These are phyloP conservation scores for Malassezia furfur DNA, from an alignment of 1,284 basidiomycete genomes.

Conservation along the genomic window DNA sequence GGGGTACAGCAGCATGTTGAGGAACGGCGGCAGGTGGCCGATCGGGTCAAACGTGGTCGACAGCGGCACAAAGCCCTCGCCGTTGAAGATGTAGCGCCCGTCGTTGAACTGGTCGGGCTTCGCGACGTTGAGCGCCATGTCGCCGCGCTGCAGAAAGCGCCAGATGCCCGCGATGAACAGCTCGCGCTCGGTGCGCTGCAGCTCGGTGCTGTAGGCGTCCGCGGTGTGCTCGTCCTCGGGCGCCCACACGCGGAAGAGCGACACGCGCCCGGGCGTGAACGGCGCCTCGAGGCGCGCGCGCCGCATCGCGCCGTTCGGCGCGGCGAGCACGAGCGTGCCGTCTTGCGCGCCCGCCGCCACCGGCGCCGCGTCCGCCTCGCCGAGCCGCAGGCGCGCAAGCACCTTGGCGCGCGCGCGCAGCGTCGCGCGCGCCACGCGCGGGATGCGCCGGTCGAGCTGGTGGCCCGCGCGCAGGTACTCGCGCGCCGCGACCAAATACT, in stretches of 20 bases:
- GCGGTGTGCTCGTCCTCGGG: slow-evolving; percentile 26
- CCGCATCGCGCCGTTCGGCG: neutral
- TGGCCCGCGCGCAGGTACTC: slow-evolving; percentile 26
- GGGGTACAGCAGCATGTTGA: slow-evolving; percentile 46
- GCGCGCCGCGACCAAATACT: slow-evolving; percentile 31
- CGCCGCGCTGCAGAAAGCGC: slow-evolving; percentile 44
- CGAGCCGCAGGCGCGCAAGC: slow-evolving; percentile 41
- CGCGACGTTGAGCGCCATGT: slow-evolving; percentile 49
- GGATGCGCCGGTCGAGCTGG: slow-evolving; percentile 39
- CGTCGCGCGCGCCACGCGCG: slow-evolving; percentile 41
- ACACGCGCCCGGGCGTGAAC: slow-evolving; percentile 46
- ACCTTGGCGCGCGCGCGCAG: slow-evolving; percentile 49
- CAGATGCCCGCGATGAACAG: slow-evolving; percentile 47
- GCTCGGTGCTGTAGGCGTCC: slow-evolving; percentile 36
- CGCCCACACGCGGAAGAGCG: slow-evolving; percentile 49
- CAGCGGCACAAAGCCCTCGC: slow-evolving; percentile 44
- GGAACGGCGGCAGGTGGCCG: slow-evolving; percentile 49
- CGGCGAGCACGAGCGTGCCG: neutral
- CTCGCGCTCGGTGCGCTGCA: slow-evolving; percentile 38
- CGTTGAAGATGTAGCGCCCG: slow-evolving; percentile 48
- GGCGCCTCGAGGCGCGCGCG: slow-evolving; percentile 19
- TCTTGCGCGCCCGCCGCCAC: neutral
- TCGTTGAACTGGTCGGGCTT: slow-evolving; percentile 36
- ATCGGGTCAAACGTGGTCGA: slow-evolving; percentile 42
- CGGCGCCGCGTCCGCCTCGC: neutral